Evolutionary conservation across 2,329 filamentous ascomycete species (phyloP), one percentile per base, ranked within the genome.

Genomic region (Xylaria polymorpha): DNA sequence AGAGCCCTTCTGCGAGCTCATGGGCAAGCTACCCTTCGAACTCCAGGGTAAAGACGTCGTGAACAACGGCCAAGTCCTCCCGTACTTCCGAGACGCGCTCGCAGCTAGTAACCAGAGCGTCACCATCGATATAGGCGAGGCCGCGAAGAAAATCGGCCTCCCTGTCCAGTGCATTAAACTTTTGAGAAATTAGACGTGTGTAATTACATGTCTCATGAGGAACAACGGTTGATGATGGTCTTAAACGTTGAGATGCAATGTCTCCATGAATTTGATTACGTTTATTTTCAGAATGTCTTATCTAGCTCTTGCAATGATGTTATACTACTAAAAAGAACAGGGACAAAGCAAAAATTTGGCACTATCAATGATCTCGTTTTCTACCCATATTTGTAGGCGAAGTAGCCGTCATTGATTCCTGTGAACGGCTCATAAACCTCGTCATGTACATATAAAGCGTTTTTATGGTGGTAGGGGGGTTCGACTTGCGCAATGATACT

Each of bases 81-180:
- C 79, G 44, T 91, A 90, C 79, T 89, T 87, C 69, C 81, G 84
- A 67, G 80, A 85, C 20, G 87, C 88, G 25, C 83, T 91, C 32
- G 81, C 80, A 68, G 80, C 82, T 53, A 83, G 81, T 68, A 85
- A 85, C 69, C 82, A 87, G 76, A 84, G 83, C 50, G 78, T 90
- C 58, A 75, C 83, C 32, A 83, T 91, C 70, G 80, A 89, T 72
- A 51, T 71, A 8, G 53, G 64, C 25, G 44, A 67, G 4, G 69
- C 69, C 10, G 44, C 72, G 5, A 46, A 44, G 60, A 60, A 35
- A 29, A 18, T 59, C 14, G 69, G 69, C 2, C 59, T 71, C 22
- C 32, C 60, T 5, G 25, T 25, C 14, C n/a, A 35, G 18, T 71
- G 69, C 55, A 20, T 59, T 1, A 46, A 4, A 43, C 6, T 29